Evolutionary conservation across 2,329 filamentous ascomycete species (phyloP), one percentile per base, ranked within the genome.

Genomic region (Fusarium circinatum): DNA sequence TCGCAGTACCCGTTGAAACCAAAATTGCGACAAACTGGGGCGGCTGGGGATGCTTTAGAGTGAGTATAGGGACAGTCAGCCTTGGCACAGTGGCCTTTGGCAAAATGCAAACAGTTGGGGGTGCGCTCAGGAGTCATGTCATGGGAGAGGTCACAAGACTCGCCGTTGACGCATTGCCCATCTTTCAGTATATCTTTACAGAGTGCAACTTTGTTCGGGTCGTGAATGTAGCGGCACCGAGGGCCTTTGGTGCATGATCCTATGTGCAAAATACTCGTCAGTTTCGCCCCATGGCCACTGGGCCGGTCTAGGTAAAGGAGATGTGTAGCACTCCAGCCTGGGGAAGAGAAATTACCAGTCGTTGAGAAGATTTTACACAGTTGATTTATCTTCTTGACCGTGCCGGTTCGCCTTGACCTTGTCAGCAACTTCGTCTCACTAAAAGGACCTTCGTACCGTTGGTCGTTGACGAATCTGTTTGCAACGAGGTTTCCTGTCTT

Each of bases 121-220:
- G 93, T 93, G 83, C 96, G 93, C 83, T 98, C 89, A 75, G 94
- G 90, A 62, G 89, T 93, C 73, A 94, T 86, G 54, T 96, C 92
- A 88, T 98, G 96, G 73, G 95, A 98, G 69, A 98, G 89, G 83
- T 97, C 94, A 88, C 96, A 99, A 79, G 88, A 88, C 79, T 92
- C 89, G 83, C 94, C 94, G 81, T 90, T 89, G 76, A 87, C 85
- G 85, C 96, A 99, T 78, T 89, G 87, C 80, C 93, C 92, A 80
- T 93, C 95, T 79, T 92, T 91, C 61, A 98, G 87, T 80, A 93
- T 95, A 61, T 94, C 91, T 83, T 94, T 96, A 90, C 96, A 99
- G 64, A 96, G 91, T 63, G 96, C 94, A 78, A 97, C 94, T 84
- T 94, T 97, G 80, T 90, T 86, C 47, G 93, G 89, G 80, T 99